Evolutionary conservation across 1,139 yeast species (phyloP), one percentile per base, ranked within the genome.

Genomic region (Yamadazyma songkhlaensis): DNA sequence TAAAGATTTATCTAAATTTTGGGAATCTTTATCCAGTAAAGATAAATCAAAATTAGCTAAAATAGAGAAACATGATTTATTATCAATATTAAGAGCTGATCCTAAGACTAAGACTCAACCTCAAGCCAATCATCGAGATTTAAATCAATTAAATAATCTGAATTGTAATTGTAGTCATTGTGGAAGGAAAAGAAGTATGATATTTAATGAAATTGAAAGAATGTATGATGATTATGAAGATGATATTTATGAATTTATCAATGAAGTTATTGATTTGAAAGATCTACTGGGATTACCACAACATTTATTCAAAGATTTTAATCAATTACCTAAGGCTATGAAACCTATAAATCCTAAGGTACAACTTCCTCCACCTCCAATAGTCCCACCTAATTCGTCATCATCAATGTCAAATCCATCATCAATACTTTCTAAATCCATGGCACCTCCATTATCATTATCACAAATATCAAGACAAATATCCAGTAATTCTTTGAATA

Each of bases 81-180:
- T 43, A n/a, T 20, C 39, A 1, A 14, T 43, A 6, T 31, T 48
- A 33, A 38, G 39, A 32, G 24, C 36, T 3, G 49, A 43, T 22
- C 20, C 38, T 2, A 44, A 45, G 9, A 29, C 29, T 14, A 10
- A 4, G 9, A 21, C 20, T n/a, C 17, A 6, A 9, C 40, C n/a
- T 40, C 45, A 32, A 42, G 37, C 23, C 31, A 22, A 32, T 14
- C 44, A 48, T 26, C 35, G 47, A 33, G 44, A 39, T 35, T 8
- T 39, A 13, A 43, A 43, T 32, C 35, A 41, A 24, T 35, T 36
- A 28, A 28, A 40, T 32, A 32, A 44, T n/a, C 46, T 44, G 23
- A 47, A 46, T 30, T 89, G 97, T 57, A 74, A 80, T 40, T 90
- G 97, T 57, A 67, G 81, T 5, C 81, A 81, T 23, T 90, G 97